These are phyloP conservation scores for Acacia acuminata DNA, from an alignment of 306 rosid genomes.

Conservation along the genomic window DNA sequence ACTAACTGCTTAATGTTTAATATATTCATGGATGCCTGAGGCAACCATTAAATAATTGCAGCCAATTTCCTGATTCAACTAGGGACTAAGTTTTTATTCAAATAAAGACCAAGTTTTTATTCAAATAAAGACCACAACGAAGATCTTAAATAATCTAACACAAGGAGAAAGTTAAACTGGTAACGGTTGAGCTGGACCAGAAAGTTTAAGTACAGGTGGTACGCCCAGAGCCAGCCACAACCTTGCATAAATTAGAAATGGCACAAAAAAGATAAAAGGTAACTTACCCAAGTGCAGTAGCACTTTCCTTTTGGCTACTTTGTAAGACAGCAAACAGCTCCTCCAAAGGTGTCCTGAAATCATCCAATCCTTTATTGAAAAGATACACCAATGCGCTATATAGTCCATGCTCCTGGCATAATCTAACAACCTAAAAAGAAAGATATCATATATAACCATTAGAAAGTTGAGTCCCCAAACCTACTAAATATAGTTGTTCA, in stretches of 20 bases:
- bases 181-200: constrained; percentile 19
- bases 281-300: constrained; percentile 74
- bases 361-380: constrained; percentile 92
- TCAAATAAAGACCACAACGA: background rate
- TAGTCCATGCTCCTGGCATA: constrained; percentile 93
- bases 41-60: constrained; percentile 11
- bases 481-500: constrained; percentile 14
- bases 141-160: constrained; percentile 13
- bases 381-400: constrained; percentile 93
- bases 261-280: constrained; percentile 15
- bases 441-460: constrained; percentile 28
- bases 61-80: constrained; percentile 10
- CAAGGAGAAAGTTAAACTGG: constrained; percentile 8
- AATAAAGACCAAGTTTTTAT: background rate
- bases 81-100: background rate
- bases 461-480: constrained; percentile 19
- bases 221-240: background rate
- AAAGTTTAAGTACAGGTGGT: background rate
- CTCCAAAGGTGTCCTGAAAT: constrained; percentile 90
- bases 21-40: constrained; percentile 13
- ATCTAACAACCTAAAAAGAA: constrained; percentile 64
- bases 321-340: constrained; percentile 81
- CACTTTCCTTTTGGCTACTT: constrained; percentile 66
- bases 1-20: constrained; percentile 14
- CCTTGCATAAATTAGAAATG: background rate